Base-by-base conservation (phyloP, 1,284 basidiomycete species). In the Takashimella tepidaria region DNA sequence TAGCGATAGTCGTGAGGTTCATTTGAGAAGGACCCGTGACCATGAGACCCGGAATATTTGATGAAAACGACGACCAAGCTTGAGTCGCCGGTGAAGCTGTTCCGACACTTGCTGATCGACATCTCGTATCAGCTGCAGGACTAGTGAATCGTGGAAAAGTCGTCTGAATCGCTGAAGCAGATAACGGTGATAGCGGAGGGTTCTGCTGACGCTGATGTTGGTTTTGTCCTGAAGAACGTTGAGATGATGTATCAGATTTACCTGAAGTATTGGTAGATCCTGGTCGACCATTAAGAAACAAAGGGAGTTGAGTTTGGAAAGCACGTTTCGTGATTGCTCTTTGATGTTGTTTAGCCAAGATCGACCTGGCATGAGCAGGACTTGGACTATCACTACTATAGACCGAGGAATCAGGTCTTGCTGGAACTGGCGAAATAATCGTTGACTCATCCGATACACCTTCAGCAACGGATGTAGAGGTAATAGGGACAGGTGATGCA, bases 331-430 rank as follows among this genome's bases (percentile, higher is more conserved):
- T 72, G 22, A 58, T 51, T 1, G 65, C 64, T 2, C 62, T 57
- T 20, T 68, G 69, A 45, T 72, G 72, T 50, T 72, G 70, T 47
- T 66, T 64, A 1, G 65, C 70, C 3, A 72, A 53, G 5, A 67
- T 55, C 12, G 66, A 65, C 25, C 72, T 52, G 5, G 69, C 68
- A 16, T 62, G 64, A 0, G 67, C 60, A 5, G 69, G 63, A 47
- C 53, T 55, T 0, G 59, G 54, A 41, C 55, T 49, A 25, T 60
- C 59, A 8, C 43, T 42, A 2, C 25, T 23, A 5, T 37, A 37
- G 16, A 37, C 10, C 16, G 31, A 37, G 10, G 31, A 37, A 8
- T 8, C 8, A 16, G 10, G 31, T 20, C 45, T 13, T 19, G 45
- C 11, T 25, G 45, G 8, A 20, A 16, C 19, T 19, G 45, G 23